phyloP scores from a whole-genome alignment of 2,329 filamentous ascomycete species.

The Didymella segeticola region DNA sequence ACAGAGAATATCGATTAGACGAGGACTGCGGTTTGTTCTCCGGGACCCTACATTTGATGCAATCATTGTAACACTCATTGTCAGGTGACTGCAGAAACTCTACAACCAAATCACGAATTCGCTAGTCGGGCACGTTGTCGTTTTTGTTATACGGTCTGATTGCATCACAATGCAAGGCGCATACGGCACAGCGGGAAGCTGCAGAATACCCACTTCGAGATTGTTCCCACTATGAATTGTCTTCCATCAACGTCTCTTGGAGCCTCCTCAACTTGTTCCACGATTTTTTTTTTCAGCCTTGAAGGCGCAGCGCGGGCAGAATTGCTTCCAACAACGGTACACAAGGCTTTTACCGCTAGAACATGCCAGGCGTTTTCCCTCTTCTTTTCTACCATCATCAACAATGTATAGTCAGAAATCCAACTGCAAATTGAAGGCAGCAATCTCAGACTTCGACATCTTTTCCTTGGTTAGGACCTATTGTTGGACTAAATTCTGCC shows the following conservation, averaged over 20 bases:
- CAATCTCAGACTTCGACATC: conserved; percentile 7
- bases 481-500: conserved; percentile 11
- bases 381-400: not conserved
- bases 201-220: conserved; percentile 45
- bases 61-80: conserved; percentile 18
- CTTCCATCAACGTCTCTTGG: conserved; percentile 35
- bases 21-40: conserved; percentile 55
- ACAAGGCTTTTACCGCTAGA: not conserved
- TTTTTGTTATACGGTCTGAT: conserved; percentile 20
- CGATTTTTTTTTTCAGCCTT: not conserved
- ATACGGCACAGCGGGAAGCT: conserved; percentile 32
- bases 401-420: not conserved
- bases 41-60: not conserved
- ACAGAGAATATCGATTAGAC: conserved; percentile 55
- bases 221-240: conserved; percentile 26
- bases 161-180: conserved; percentile 39
- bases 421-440: not conserved
- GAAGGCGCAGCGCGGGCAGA: not conserved
- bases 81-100: conserved; percentile 47
- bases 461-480: conserved; percentile 8
- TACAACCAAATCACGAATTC: conserved; percentile 23
- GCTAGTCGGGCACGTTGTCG: conserved; percentile 8
- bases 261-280: not conserved
- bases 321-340: not conserved
- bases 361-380: not conserved